phyloP scores from a whole-genome alignment of 768 basidiomycete genomes.

The Tulasnella sp. region DNA sequence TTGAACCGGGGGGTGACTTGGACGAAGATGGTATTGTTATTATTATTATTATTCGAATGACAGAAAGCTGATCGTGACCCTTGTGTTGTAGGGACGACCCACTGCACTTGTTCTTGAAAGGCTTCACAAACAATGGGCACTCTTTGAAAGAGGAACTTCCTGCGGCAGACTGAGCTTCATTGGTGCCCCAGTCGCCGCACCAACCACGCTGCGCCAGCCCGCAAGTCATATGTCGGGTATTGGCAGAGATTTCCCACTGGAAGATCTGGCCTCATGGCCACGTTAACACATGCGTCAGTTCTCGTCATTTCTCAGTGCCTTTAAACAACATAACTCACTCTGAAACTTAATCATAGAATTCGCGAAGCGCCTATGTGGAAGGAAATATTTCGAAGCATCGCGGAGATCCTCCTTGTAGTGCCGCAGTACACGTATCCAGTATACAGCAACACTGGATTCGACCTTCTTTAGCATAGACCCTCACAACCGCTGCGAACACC shows the following conservation, averaged over 20 bases:
- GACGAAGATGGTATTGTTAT: neutral
- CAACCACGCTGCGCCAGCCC: constrained; percentile 19
- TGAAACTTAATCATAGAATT: neutral
- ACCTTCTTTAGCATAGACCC: constrained; percentile 29
- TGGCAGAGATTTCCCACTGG: constrained; percentile 31
- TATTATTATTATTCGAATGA: neutral
- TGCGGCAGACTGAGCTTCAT: neutral
- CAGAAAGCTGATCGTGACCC: neutral
- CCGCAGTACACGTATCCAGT: constrained; percentile 35
- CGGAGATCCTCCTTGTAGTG: constrained; percentile 31
- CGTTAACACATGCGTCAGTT: constrained; percentile 15
- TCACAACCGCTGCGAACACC: constrained; percentile 23
- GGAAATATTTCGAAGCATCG: constrained; percentile 20
- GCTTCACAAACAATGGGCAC: constrained; percentile 26
- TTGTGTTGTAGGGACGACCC: constrained; percentile 39
- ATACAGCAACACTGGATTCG: constrained; percentile 34
- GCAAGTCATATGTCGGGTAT: constrained; percentile 26
- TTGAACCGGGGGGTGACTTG: constrained; percentile 36
- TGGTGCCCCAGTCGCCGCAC: neutral
- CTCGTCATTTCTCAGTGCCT: neutral
- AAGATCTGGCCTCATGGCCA: constrained; percentile 34
- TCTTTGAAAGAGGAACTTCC: constrained; percentile 15
- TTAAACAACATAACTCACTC: neutral
- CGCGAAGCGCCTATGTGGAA: neutral
- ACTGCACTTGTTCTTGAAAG: constrained; percentile 35